Evolutionary conservation across 345 rosid genomes (phyloP).

Genomic region (Noccaea caerulescens): DNA sequence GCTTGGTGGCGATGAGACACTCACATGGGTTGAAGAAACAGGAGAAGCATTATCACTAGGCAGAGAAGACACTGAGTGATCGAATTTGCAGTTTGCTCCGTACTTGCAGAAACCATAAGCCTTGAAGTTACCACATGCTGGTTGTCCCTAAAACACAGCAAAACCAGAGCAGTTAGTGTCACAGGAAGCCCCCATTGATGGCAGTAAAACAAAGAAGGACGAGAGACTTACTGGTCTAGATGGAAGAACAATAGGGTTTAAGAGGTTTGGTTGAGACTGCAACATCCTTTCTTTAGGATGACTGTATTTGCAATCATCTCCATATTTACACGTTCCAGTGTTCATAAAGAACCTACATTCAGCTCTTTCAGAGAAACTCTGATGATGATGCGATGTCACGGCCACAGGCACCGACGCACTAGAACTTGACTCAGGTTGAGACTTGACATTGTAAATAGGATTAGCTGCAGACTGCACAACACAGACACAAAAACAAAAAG

Average conservation of each 20-base stretch:
- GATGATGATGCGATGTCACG: conserved; percentile 45
- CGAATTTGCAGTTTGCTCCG: conserved; percentile 74
- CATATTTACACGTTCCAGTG: conserved; percentile 77
- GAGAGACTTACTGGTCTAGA: conserved; percentile 65
- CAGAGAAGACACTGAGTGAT: conserved; percentile 60
- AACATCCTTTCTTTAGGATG: conserved; percentile 75
- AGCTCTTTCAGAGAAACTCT: conserved; percentile 64
- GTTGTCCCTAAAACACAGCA: conserved; percentile 64
- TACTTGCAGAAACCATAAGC: conserved; percentile 70
- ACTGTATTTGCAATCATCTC: conserved; percentile 81
- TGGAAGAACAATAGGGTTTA: conserved; percentile 60
- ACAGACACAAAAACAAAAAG: conserved; percentile 17
- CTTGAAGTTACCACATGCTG: conserved; percentile 64
- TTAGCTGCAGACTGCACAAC: conserved; percentile 51
- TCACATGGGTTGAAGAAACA: conserved; percentile 47
- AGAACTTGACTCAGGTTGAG: conserved; percentile 58
- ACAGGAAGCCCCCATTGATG: not conserved
- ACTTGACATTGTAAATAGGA: conserved; percentile 49
- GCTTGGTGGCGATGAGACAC: conserved; percentile 41
- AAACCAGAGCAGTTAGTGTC: conserved; percentile 21
- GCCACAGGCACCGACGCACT: conserved; percentile 49
- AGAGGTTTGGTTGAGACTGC: conserved; percentile 46
- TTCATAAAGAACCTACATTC: conserved; percentile 79
- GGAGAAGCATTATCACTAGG: conserved; percentile 49
- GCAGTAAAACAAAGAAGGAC: conserved; percentile 12